Conservation (phyloP, 1,284 basidiomycete genomes). For the Jaminaea rosea region DNA sequence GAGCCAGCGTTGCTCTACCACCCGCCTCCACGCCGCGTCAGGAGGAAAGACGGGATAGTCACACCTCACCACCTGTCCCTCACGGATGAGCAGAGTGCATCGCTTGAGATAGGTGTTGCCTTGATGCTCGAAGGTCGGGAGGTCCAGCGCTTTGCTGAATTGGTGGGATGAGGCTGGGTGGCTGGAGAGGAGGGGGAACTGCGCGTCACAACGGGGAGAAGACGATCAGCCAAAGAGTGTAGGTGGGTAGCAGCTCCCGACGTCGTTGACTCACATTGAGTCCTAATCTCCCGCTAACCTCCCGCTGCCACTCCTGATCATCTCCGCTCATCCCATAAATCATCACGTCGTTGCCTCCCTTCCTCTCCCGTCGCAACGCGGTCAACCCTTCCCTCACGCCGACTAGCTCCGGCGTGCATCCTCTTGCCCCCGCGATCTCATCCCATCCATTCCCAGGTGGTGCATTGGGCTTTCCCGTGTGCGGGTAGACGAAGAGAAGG, state of each 20-base stretch:
- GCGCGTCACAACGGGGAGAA: no score
- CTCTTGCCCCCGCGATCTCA: slow-evolving; percentile 12
- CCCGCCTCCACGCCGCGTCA: slow-evolving; percentile 17
- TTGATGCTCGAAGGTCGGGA: slow-evolving; percentile 19
- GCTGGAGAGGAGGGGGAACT: slow-evolving; percentile 22
- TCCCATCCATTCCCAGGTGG: slow-evolving; percentile 12
- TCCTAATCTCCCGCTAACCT: slow-evolving; percentile 1
- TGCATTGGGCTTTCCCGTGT: slow-evolving; percentile 6
- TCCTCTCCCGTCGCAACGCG: slow-evolving; percentile 12
- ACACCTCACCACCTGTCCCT: slow-evolving; percentile 31
- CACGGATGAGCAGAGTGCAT: slow-evolving; percentile 28
- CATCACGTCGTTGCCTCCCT: slow-evolving; percentile 16
- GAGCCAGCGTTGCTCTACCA: no score
- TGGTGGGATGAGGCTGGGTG: slow-evolving; percentile 3
- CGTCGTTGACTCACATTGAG: no score
- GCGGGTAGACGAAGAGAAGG: slow-evolving; percentile 30
- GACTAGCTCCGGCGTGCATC: slow-evolving; percentile 20
- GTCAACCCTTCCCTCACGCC: slow-evolving; percentile 13
- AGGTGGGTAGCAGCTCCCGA: no score
- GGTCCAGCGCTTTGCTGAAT: slow-evolving; percentile 16
- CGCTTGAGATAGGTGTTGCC: slow-evolving; percentile 15
- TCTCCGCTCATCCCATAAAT: slow-evolving; percentile 35
- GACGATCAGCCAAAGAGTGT: no score
- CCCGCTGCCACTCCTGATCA: slow-evolving; percentile 10
- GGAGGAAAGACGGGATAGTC: slow-evolving; percentile 26